Conservation (phyloP, 2,329 filamentous ascomycete genomes). For the Penicillium sp. region DNA sequence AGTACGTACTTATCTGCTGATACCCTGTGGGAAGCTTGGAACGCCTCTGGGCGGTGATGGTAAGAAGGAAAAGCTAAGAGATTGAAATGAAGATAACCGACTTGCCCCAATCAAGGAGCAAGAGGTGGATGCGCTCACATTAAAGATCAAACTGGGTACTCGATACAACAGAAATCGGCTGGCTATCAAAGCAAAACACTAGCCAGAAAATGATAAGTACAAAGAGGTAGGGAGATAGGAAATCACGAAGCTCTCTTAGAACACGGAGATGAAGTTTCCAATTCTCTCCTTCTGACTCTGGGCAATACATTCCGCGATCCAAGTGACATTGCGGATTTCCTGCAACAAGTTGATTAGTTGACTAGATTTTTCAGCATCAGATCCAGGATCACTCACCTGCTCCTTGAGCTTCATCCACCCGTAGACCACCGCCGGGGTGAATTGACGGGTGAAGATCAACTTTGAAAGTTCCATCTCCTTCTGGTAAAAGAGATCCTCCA, state of each 20-base stretch:
- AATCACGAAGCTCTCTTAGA: slow-evolving; percentile 55
- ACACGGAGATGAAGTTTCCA: slow-evolving; percentile 97
- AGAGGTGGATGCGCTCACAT: slow-evolving; percentile 33
- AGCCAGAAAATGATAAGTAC: slow-evolving; percentile 21
- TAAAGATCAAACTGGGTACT: slow-evolving; percentile 35
- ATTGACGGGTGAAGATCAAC: slow-evolving; percentile 90
- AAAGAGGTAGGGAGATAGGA: slow-evolving; percentile 13
- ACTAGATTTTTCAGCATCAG: slow-evolving; percentile 7
- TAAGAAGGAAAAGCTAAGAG: slow-evolving; percentile 16
- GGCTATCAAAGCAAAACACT: slow-evolving; percentile 15
- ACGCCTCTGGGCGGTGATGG: not conserved
- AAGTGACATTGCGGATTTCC: slow-evolving; percentile 99
- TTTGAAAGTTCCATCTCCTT: slow-evolving; percentile 99
- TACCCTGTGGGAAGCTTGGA: too few relatives aligned
- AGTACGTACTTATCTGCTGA: too few relatives aligned
- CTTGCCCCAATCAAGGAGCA: slow-evolving; percentile 14
- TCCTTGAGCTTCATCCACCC: slow-evolving; percentile 97
- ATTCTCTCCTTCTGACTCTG: slow-evolving; percentile 99
- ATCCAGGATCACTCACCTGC: slow-evolving; percentile 66
- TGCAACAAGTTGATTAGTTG: slow-evolving; percentile 44
- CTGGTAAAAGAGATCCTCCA: slow-evolving; percentile 98
- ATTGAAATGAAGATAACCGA: slow-evolving; percentile 23
- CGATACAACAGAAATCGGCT: slow-evolving; percentile 25
- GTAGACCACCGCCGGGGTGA: slow-evolving; percentile 92
- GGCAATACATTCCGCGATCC: slow-evolving; percentile 99